Evolutionary conservation across 352 stramenopile species (phyloP), one percentile per base, ranked within the genome.

Genomic region (Phytophthora tubulina): DNA sequence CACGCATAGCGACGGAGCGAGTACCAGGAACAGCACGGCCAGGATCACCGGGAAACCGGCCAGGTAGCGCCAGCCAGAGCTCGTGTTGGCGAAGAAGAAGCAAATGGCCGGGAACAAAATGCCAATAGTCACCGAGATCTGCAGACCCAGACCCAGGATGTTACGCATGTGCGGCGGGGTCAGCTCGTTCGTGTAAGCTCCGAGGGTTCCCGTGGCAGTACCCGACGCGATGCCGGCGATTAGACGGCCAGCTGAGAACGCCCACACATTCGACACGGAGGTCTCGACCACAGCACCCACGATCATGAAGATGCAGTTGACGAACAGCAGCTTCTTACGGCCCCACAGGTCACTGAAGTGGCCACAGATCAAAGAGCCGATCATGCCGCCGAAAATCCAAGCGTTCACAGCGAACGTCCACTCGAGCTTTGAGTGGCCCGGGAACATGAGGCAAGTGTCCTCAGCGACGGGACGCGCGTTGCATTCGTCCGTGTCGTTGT

Each of bases 361-460:
- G 9, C 76, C 73, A 52, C 74, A 82, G 48, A 45, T 52, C 44
- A 90, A 65, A 39, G 69, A 69, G 15, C 82, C 82, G 70, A 88
- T 67, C 72, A 85, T 85, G 33, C 76, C 83, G 36, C 79, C 80
- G 54, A 86, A 66, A 67, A 89, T 76, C 81, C 80, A 89, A 17
- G 69, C 69, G 61, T 73, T 73, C 8, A 57, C 55, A 46, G 66
- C 66, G 58, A 73, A 70, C 13, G 39, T 46, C 39, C 39, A 46
- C 39, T 46, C 39, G 39, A 46, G 39, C 39, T 46, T 46, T 1
- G 39, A 46, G 39, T 46, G 39, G 11, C 39, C 39, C 39, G 39
- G 39, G 39, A 46, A 46, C 39, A 46, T 46, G 39, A 46, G 14
- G 39, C 39, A 46, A 13, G 39, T 46, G 39, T 46, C 39, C 13